A percentile compares a stretch with the other conserved stretches of the same genome.
phyloP scores from a whole-genome alignment of 495 filamentous ascomycete genomes.

The Penicillium nucicola region DNA sequence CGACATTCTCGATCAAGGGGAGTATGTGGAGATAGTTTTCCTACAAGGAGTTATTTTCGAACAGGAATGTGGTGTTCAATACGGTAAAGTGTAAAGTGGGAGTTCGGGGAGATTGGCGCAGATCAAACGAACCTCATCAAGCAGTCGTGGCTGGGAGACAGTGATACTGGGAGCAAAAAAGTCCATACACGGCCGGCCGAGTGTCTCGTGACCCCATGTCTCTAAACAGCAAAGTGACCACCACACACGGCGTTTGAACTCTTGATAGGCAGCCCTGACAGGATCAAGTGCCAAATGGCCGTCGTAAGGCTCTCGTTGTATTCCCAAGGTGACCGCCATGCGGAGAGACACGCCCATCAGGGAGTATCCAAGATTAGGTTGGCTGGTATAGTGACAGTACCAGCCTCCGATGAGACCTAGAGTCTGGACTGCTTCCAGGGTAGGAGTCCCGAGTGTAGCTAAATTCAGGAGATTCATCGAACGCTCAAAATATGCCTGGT shows the following conservation, averaged over 20 bases:
- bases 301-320: constrained; percentile 15
- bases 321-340: constrained; percentile 30
- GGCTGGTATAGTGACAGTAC: constrained; percentile 77
- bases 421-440: constrained; percentile 69
- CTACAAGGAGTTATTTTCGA: background rate
- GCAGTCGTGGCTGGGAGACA: constrained; percentile 53
- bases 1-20: constrained; percentile 66
- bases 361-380: constrained; percentile 66
- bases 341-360: constrained; percentile 41
- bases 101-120: background rate
- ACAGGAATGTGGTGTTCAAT: background rate
- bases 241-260: constrained; percentile 64
- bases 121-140: constrained; percentile 34
- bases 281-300: constrained; percentile 6
- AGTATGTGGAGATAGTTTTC: constrained; percentile 37
- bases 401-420: constrained; percentile 70
- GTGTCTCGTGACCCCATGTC: constrained; percentile 69
- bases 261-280: constrained; percentile 38
- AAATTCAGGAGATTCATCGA: constrained; percentile 64
- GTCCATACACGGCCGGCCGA: constrained; percentile 69
- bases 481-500: constrained; percentile 66
- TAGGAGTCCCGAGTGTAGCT: constrained; percentile 53
- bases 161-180: constrained; percentile 67
- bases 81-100: background rate
- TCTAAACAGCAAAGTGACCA: constrained; percentile 72